phyloP scores from a whole-genome alignment of 306 rosid species.

The Acacia acuminata region DNA sequence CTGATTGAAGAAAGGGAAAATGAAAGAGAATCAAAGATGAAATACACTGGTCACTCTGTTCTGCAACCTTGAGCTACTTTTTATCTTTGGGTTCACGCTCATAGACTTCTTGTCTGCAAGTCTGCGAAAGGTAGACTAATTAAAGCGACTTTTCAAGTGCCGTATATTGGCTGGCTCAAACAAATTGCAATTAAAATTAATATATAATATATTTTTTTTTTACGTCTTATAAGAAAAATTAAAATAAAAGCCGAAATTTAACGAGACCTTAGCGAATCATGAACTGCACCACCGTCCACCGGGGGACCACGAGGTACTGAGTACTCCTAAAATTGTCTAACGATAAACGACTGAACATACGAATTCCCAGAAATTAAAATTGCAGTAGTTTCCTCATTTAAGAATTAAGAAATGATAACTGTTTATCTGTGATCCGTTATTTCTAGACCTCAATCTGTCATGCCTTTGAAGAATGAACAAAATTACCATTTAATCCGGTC shows the following conservation, averaged over 20 bases:
- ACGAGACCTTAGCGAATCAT: background rate
- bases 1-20: constrained; percentile 9
- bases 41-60: background rate
- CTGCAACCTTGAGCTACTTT: background rate
- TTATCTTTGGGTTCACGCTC: background rate
- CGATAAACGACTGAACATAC: background rate
- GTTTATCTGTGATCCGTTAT: background rate
- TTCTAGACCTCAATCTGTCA: too few species aligned
- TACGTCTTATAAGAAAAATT: background rate
- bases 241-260: background rate
- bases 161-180: background rate
- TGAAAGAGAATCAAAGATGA: constrained; percentile 11
- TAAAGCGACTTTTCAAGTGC: background rate
- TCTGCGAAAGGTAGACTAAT: background rate
- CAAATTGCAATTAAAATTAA: background rate
- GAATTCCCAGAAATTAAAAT: background rate
- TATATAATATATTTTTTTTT: background rate
- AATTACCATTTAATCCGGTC: too few species aligned
- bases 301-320: background rate
- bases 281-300: background rate
- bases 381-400: background rate
- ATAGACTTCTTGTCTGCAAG: background rate
- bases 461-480: too few species aligned
- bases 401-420: too few species aligned
- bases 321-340: background rate